These are phyloP conservation scores for Toxoplasma gondii DNA, from an alignment of 169 alveolate genomes.

Conservation along the genomic window DNA sequence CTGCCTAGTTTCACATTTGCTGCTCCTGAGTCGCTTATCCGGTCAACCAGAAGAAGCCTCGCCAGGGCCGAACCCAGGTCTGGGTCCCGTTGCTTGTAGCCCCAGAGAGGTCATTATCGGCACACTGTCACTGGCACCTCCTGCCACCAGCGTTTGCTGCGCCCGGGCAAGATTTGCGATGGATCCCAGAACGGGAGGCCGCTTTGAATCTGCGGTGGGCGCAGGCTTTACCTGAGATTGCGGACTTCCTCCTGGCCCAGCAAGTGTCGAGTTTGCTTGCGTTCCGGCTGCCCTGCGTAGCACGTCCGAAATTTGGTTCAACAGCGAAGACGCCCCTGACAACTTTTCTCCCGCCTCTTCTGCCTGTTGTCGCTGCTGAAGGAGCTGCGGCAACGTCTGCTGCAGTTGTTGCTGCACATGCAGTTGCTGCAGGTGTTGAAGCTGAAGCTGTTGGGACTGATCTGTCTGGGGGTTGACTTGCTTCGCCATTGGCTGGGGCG, in stretches of 20 bases:
- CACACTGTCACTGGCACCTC: neutral
- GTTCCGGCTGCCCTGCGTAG: slow-evolving; percentile 3
- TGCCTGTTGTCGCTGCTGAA: slow-evolving; percentile 9
- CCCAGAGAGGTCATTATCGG: neutral
- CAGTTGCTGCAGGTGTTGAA: slow-evolving; percentile 18
- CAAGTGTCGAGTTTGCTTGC: neutral
- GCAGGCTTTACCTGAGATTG: neutral
- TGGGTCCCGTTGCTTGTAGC: neutral
- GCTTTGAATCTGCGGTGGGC: neutral
- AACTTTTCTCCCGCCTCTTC: neutral
- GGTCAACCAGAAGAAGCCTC: neutral
- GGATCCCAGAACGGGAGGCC: neutral
- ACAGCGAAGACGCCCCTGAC: neutral
- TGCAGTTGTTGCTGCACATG: neutral
- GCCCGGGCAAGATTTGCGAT: neutral
- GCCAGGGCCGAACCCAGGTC: neutral
- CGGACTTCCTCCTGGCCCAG: neutral
- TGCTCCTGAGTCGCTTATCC: neutral
- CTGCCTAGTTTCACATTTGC: neutral
- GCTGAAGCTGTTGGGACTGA: neutral
- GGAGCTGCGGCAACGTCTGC: neutral
- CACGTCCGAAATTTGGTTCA: neutral
- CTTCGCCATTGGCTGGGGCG: neutral
- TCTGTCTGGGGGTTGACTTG: neutral
- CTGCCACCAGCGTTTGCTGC: neutral